Base-by-base conservation (phyloP, 2,329 filamentous ascomycete species). In the Boeremia lycopersici region DNA sequence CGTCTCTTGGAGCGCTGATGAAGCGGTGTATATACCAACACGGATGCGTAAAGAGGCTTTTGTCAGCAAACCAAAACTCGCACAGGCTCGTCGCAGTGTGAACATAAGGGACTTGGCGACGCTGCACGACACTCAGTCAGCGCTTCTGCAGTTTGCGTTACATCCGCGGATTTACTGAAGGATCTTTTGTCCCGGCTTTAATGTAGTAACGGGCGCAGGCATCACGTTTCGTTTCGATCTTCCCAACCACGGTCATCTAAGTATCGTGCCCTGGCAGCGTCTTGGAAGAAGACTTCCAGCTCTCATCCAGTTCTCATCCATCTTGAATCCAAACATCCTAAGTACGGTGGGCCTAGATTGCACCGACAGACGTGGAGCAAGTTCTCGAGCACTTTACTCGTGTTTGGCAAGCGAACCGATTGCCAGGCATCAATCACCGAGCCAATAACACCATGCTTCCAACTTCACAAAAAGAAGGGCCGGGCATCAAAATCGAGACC, bases 321-420 rank as follows among this genome's bases (percentile, higher is more conserved):
- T 23, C 19, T 23, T 23, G 19, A 23, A 23, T 5, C 19, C 19
- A 23, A 23, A 23, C 19, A 23, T 23, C 19, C 5, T 23, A 3
- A 23, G 19, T 3, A 23, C 2, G 19, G 19, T 23, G 19, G 19
- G 19, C 19, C 19, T 23, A 23, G 19, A 23, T 5, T 23, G 19
- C 19, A 23, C 19, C 5, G 19, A 23, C 5, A 23, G 19, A 5
- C 19, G 19, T 23, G 19, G 19, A 23, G 5, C 19, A 36, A 19
- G 11, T n/a, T 11, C 8, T 34, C 19, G 8, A 40, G 9, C 12
- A 13, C 19, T 17, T 13, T 30, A 23, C 6, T 46, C 39, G 45
- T 48, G 17, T 48, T 44, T 33, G 45, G 45, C 34, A 44, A 25
- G 6, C n/a, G 9, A 31, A 7, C 42, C 42, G 42, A 53, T 15